These are phyloP conservation scores for Syzygium malaccense DNA, from an alignment of 441 rosid genomes.

Conservation along the genomic window DNA sequence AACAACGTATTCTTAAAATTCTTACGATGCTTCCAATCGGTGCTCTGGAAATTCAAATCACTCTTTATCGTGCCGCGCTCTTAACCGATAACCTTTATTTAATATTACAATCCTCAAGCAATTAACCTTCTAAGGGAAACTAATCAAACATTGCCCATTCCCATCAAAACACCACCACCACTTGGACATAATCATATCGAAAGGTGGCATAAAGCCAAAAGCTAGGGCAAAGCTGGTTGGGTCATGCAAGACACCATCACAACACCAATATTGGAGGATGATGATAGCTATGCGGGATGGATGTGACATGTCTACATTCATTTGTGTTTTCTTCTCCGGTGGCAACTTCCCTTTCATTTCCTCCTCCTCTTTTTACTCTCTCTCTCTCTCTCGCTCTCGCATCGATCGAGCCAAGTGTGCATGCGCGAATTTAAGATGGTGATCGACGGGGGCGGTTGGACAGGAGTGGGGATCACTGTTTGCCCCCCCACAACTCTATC, in stretches of 20 bases:
- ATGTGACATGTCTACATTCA: background rate
- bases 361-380: too few relatives aligned
- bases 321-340: background rate
- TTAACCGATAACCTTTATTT: background rate
- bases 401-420: background rate
- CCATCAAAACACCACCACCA: background rate
- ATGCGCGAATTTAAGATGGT: background rate
- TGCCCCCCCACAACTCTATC: background rate
- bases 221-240: background rate
- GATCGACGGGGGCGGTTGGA: background rate
- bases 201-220: background rate
- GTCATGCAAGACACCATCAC: background rate
- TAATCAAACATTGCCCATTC: background rate
- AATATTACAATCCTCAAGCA: background rate
- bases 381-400: too few relatives aligned
- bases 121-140: background rate
- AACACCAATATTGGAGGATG: background rate
- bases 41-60: background rate
- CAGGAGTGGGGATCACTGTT: background rate
- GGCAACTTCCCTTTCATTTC: background rate
- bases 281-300: background rate
- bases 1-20: background rate
- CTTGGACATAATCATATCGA: background rate
- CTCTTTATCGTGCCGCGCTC: background rate
- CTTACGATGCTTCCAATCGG: accelerated